phyloP scores from a whole-genome alignment of 306 rosid genomes.

The Trifolium repens region DNA sequence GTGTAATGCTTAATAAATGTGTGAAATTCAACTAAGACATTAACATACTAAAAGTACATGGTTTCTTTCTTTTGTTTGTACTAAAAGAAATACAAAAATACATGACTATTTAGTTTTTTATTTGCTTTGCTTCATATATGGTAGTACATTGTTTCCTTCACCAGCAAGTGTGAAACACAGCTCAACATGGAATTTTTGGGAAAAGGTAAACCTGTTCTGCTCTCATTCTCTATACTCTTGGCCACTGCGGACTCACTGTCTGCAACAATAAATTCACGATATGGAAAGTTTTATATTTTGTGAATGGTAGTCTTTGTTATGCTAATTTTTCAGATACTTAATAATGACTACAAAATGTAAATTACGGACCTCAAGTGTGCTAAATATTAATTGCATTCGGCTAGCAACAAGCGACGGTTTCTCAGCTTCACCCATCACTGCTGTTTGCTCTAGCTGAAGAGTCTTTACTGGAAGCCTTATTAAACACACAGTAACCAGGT shows the following conservation, averaged over 20 bases:
- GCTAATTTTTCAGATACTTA: not conserved
- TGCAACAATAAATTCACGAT: constrained; percentile 46
- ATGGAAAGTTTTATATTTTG: not conserved
- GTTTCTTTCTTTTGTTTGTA: not conserved
- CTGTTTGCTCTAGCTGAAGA: constrained; percentile 95
- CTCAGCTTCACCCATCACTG: constrained; percentile 87
- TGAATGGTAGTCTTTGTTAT: not conserved
- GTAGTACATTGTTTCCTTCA: not conserved
- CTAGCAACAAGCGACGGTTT: constrained; percentile 92
- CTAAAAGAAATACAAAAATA: not conserved
- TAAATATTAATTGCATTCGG: constrained; percentile 84
- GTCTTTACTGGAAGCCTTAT: constrained; percentile 96
- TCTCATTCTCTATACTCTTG: constrained; percentile 56
- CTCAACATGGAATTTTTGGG: not conserved
- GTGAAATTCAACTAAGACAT: constrained; percentile 3
- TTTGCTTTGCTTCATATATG: constrained; percentile 8
- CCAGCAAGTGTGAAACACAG: constrained; percentile 18
- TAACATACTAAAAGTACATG: not conserved
- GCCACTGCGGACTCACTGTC: constrained; percentile 99
- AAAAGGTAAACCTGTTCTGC: constrained; percentile 7
- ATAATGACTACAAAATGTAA: constrained; percentile 8
- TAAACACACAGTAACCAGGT: not conserved
- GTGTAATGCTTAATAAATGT: not conserved
- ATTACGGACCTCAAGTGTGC: constrained; percentile 89
- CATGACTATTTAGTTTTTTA: constrained; percentile 7